phyloP scores from a whole-genome alignment of 768 basidiomycete genomes.

The Auricularia auricula-judae region DNA sequence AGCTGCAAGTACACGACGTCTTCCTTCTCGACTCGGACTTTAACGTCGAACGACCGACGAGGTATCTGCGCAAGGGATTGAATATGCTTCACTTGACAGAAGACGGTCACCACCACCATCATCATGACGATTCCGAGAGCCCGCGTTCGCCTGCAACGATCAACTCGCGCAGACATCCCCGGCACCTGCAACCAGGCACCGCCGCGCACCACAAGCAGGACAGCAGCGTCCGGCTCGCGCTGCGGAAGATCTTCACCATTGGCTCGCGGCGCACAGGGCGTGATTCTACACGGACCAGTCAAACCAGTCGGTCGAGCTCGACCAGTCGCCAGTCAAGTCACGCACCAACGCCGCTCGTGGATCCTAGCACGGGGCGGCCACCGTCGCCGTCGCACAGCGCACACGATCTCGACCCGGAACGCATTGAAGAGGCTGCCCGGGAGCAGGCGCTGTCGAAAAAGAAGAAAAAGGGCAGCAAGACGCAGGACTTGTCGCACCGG shows the following conservation, averaged over 20 bases:
- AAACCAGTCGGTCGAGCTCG: neutral
- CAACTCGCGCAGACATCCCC: conserved; percentile 2
- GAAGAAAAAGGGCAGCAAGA: conserved; percentile 35
- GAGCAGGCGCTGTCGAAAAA: conserved; percentile 21
- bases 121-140: conserved; percentile 11
- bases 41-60: conserved; percentile 76
- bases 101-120: conserved; percentile 11
- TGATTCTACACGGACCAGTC: neutral
- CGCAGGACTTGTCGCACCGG: conserved; percentile 72
- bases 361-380: conserved; percentile 50
- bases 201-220: neutral
- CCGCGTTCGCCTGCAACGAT: neutral
- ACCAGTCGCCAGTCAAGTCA: neutral
- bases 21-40: conserved; percentile 88
- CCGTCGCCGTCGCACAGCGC: neutral
- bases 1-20: conserved; percentile 65
- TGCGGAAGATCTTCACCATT: conserved; percentile 1
- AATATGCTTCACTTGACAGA: conserved; percentile 40
- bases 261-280: neutral
- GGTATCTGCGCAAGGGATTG: conserved; percentile 80
- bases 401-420: neutral
- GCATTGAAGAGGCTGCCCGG: conserved; percentile 11
- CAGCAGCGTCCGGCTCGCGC: neutral
- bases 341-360: conserved; percentile 49
- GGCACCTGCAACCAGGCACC: neutral